A percentile compares a stretch with the other conserved stretches of the same genome.
phyloP scores from a whole-genome alignment of 352 stramenopile genomes.

The Albugo candida region DNA sequence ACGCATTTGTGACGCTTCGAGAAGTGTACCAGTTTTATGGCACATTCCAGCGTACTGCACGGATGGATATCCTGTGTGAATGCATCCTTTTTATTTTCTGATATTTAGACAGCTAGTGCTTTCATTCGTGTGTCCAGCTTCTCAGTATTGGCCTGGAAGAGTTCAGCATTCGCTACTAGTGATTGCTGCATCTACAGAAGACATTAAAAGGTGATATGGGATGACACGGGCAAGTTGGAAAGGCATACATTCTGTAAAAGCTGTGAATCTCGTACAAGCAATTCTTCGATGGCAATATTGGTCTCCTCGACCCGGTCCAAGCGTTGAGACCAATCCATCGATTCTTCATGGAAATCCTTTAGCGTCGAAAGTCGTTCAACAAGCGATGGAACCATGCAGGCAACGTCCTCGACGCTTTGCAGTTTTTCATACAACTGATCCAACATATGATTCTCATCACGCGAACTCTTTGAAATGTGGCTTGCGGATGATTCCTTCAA shows the following conservation, averaged over 20 bases:
- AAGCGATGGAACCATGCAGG: slow-evolving; percentile 33
- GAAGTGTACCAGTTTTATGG: too few relatives aligned
- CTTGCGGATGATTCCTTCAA: slow-evolving; percentile 48
- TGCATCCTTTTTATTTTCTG: too few relatives aligned
- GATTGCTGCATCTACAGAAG: slow-evolving; percentile 43
- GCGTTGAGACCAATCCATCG: slow-evolving; percentile 20
- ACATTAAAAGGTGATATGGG: neutral
- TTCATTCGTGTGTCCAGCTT: slow-evolving; percentile 51
- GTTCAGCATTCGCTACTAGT: slow-evolving; percentile 43
- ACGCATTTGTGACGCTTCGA: too few relatives aligned
- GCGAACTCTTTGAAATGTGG: slow-evolving; percentile 27
- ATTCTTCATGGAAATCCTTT: slow-evolving; percentile 53
- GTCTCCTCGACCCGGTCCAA: slow-evolving; percentile 43
- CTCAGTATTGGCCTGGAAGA: slow-evolving; percentile 65
- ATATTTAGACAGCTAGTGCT: slow-evolving; percentile 8
- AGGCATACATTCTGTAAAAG: slow-evolving; percentile 49
- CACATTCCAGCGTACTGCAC: too few relatives aligned
- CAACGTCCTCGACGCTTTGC: slow-evolving; percentile 30
- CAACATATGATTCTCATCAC: slow-evolving; percentile 43
- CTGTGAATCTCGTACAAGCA: slow-evolving; percentile 39
- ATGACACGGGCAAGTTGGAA: neutral
- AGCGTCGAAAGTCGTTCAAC: slow-evolving; percentile 55
- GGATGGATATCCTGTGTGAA: too few relatives aligned
- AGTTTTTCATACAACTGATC: slow-evolving; percentile 55
- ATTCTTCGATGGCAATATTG: slow-evolving; percentile 23